These are phyloP conservation scores for Lepiota subincarnata DNA, from an alignment of 768 basidiomycete species.

Conservation along the genomic window DNA sequence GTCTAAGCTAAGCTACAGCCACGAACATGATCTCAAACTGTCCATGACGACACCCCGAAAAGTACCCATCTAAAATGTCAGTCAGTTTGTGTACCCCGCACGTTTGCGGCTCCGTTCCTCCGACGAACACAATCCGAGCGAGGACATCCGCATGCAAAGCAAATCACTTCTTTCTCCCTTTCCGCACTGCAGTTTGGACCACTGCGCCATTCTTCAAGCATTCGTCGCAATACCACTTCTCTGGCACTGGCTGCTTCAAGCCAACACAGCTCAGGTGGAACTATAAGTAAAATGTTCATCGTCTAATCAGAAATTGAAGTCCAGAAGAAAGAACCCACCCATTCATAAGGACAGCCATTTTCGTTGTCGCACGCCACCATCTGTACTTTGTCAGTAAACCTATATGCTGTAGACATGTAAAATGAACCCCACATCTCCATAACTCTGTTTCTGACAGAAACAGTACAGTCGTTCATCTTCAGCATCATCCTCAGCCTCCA, in stretches of 20 bases:
- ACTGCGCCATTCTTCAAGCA: slow-evolving; percentile 36
- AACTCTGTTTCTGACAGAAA: slow-evolving; percentile 48
- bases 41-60: no score
- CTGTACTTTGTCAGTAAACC: slow-evolving; percentile 21
- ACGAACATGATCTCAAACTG: no score
- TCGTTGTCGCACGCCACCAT: slow-evolving; percentile 76
- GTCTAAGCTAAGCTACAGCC: no score
- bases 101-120: no score
- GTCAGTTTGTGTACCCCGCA: no score
- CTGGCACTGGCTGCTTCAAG: slow-evolving; percentile 41
- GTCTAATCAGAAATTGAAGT: background rate
- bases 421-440: slow-evolving; percentile 39
- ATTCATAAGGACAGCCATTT: slow-evolving; percentile 62
- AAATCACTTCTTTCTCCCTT: slow-evolving; percentile 35
- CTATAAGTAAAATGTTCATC: slow-evolving; percentile 23
- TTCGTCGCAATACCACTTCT: slow-evolving; percentile 55
- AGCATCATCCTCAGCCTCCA: slow-evolving; percentile 37
- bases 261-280: slow-evolving; percentile 61
- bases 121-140: no score
- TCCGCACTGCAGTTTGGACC: slow-evolving; percentile 26
- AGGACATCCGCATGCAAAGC: no score
- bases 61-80: no score
- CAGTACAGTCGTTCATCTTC: slow-evolving; percentile 48
- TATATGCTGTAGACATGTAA: background rate
- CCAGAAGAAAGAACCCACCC: slow-evolving; percentile 36